Base-by-base conservation (phyloP, 169 alveolate species). In the Ichthyophthirius multifiliis region DNA sequence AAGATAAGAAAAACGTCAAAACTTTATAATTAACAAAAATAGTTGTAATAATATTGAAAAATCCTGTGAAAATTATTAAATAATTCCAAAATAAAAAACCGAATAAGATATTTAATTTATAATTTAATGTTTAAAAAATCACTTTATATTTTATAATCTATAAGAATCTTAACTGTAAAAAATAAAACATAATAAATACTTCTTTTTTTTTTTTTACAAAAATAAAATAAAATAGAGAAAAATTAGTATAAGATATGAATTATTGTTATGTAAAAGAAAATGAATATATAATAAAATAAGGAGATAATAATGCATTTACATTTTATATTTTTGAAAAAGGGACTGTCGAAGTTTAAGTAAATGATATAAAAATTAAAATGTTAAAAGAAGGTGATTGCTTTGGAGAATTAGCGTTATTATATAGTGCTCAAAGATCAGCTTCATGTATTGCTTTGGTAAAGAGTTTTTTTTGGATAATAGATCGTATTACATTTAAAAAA, bases 271-370 rank as follows among this genome's bases (percentile, higher is more conserved):
- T 82, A 34, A 55, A 74, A 30, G 39, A 47, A 41, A 85, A 87
- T 1, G 41, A 83, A 45, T 77, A 45, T 43, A 76, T 87, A 16
- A 82, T 86, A 4, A 82, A 81, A 27, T 83, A 90, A 87, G 95
- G 93, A 15, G 92, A 82, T 74, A 20, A 23, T 4, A 75, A 75
- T 30, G 89, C 85, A 4, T 41, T 79, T 34, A 75, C 76, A 43
- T 83, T 87, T 62, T 90, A 84, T 90, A 16, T 67, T 90, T 41
- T 86, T 3, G 83, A 87, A 78, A 75, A 90, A 85, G 95, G 95
- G 20, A 67, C 37, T n/a, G 83, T 90, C 18, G 77, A 75, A 20
- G 67, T 75, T 1, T 31, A 34, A 39, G 55, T 75, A 31, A 35
- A 75, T 34, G 44, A 55, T 16, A 39, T 43, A n/a, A 13, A 71